A percentile compares a stretch with the other conserved stretches of the same genome.
These are phyloP conservation scores for Tylopilus intermedius DNA, from an alignment of 768 basidiomycete species.

Conservation along the genomic window DNA sequence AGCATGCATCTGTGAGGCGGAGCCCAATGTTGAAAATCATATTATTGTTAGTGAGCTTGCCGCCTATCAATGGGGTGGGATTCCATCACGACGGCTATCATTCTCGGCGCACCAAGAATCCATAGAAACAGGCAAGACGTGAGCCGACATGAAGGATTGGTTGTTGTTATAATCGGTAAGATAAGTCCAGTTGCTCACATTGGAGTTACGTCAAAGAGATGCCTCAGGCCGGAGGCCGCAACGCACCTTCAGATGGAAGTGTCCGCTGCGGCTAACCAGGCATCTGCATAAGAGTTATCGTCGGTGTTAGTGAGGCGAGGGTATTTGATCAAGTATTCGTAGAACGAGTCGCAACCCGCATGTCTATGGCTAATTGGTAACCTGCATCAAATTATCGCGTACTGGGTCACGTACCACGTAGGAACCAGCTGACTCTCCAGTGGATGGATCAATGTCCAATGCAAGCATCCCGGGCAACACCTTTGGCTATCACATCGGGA, in stretches of 20 bases:
- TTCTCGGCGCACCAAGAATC: slow-evolving; percentile 48
- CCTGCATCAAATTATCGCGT: background rate
- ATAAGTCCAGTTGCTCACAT: slow-evolving; percentile 56
- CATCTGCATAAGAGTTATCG: slow-evolving; percentile 57
- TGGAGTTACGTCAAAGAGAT: slow-evolving; percentile 36
- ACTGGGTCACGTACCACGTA: slow-evolving; percentile 46
- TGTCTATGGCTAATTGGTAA: slow-evolving; percentile 37
- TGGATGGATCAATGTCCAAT: slow-evolving; percentile 51
- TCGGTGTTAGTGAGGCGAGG: slow-evolving; percentile 63
- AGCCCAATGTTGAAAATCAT: slow-evolving; percentile 65
- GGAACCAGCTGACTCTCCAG: slow-evolving; percentile 44
- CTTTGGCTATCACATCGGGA: slow-evolving; percentile 7
- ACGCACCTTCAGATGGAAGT: slow-evolving; percentile 60
- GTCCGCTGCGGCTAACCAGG: slow-evolving; percentile 69
- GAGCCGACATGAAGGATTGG: slow-evolving; percentile 57
- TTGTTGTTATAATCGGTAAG: slow-evolving; percentile 62
- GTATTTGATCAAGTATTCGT: slow-evolving; percentile 73
- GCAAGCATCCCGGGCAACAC: slow-evolving; percentile 48
- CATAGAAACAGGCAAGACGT: slow-evolving; percentile 73
- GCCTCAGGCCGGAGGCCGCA: accelerated
- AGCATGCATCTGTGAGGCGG: too few species aligned
- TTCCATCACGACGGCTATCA: background rate
- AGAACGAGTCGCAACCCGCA: slow-evolving; percentile 74
- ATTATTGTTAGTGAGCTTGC: slow-evolving; percentile 62
- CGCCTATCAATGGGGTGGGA: slow-evolving; percentile 38